phyloP scores from a whole-genome alignment of 2,329 filamentous ascomycete species.

The Fusarium begoniae region DNA sequence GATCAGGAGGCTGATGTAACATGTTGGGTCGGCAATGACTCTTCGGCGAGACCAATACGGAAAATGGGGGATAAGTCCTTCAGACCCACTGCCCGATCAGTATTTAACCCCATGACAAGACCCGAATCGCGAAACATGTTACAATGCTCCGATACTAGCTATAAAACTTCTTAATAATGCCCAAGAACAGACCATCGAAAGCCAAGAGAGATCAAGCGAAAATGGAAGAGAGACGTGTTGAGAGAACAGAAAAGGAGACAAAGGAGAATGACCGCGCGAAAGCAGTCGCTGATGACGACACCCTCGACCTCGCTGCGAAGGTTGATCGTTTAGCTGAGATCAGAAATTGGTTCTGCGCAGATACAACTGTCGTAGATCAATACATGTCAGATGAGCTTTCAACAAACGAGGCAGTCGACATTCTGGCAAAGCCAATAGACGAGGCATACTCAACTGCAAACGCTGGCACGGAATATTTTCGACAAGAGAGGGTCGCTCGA shows the following conservation, averaged over 20 bases:
- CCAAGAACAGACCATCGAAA: neutral
- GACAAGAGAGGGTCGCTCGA: neutral
- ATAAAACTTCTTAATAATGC: neutral
- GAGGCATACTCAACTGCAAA: neutral
- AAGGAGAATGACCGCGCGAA: neutral
- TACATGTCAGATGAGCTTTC: neutral
- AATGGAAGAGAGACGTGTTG: fast-evolving
- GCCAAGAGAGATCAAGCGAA: neutral
- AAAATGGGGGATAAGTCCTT: neutral
- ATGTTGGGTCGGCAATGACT: neutral
- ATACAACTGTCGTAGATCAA: fast-evolving
- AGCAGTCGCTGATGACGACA: neutral
- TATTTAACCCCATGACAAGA: neutral
- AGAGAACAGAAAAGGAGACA: neutral
- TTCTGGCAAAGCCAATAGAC: neutral
- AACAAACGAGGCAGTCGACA: neutral
- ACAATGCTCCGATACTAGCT: no score
- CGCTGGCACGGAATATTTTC: neutral
- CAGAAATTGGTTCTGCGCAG: neutral
- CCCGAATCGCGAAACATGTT: fast-evolving
- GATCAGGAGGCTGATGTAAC: neutral
- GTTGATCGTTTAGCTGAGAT: neutral
- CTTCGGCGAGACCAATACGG: neutral
- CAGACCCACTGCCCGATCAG: neutral
- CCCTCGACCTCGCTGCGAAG: neutral